Evolutionary conservation across 768 basidiomycete species (phyloP).

Genomic region (Boletus coccyginus): DNA sequence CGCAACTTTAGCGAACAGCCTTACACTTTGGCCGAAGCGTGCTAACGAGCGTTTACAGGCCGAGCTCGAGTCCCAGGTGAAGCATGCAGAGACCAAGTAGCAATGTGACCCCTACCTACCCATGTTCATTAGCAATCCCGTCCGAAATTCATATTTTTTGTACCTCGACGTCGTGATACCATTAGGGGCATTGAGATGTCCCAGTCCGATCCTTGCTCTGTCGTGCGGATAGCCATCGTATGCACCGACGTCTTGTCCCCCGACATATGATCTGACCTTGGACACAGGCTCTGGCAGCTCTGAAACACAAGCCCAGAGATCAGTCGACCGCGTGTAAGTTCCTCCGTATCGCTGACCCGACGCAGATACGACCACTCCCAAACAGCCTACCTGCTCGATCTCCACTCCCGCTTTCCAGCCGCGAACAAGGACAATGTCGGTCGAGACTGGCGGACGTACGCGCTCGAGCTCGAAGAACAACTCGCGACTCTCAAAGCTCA

Average conservation of each 20-base stretch:
- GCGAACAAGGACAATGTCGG: background rate
- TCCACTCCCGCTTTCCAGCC: constrained; percentile 25
- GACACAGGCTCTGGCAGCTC: constrained; percentile 17
- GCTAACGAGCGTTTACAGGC: constrained; percentile 22
- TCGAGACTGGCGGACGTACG: constrained; percentile 25
- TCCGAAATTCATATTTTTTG: background rate
- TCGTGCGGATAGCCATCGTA: constrained; percentile 27
- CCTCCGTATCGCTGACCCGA: too few relatives aligned
- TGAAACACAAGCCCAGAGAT: constrained; percentile 27
- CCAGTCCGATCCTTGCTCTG: constrained; percentile 7
- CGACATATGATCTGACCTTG: background rate
- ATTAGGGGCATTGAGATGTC: background rate
- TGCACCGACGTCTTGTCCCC: background rate
- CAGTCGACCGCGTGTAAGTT: constrained; percentile 23
- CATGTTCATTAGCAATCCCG: constrained; percentile 5
- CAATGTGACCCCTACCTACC: background rate
- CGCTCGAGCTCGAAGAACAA: constrained; percentile 29
- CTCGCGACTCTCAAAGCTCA: constrained; percentile 19
- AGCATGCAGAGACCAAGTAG: constrained; percentile 23
- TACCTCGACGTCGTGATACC: background rate
- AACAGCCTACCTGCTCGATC: constrained; percentile 28
- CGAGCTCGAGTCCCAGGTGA: constrained; percentile 29
- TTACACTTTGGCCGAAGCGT: constrained; percentile 10
- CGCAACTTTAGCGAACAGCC: constrained; percentile 6
- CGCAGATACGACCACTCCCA: background rate